Percentiles rank a stretch among this genome's conserved stretches.
phyloP scores from a whole-genome alignment of 208 protist species.

The Trypanosoma scelopori region DNA sequence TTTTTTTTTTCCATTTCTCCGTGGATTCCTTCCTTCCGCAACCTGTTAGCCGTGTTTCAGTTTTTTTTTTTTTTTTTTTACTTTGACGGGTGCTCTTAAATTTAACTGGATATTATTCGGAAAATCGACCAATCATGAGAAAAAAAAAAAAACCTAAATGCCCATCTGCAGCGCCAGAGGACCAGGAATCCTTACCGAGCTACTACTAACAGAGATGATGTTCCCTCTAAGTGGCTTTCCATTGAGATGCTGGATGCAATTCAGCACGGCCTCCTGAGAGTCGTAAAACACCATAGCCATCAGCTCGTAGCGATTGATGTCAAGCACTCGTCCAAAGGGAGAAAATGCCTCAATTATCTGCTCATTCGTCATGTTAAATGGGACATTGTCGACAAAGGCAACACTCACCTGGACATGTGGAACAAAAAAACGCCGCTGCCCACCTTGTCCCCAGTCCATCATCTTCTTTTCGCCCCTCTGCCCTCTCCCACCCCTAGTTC shows the following conservation, averaged over 20 bases:
- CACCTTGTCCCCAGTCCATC: conserved; percentile 4
- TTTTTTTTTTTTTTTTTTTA: conserved; percentile 3
- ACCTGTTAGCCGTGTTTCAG: background rate
- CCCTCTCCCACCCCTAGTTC: conserved; percentile 1
- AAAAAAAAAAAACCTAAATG: conserved; percentile 34
- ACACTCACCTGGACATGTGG: conserved; percentile 65
- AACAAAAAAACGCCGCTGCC: conserved; percentile 20
- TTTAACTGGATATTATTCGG: conserved; percentile 1
- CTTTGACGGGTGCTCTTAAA: background rate
- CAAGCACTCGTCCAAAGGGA: conserved; percentile 68
- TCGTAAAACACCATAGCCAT: conserved; percentile 78
- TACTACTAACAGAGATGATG: conserved; percentile 80
- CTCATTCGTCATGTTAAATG: conserved; percentile 80
- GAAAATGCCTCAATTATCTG: conserved; percentile 76
- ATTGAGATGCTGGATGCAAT: conserved; percentile 83
- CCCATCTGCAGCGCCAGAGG: conserved; percentile 54
- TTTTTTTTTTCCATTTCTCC: background rate
- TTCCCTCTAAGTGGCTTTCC: conserved; percentile 66
- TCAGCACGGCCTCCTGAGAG: conserved; percentile 73
- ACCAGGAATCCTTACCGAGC: conserved; percentile 75
- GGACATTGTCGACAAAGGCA: conserved; percentile 79
- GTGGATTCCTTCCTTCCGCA: background rate
- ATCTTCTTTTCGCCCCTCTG: background rate
- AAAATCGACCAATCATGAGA: background rate
- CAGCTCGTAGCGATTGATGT: conserved; percentile 77